Percentiles rank a stretch among this genome's conserved stretches.
Evolutionary conservation across 306 rosid genomes (phyloP).

Genomic region (Lithocarpus polystachyus): DNA sequence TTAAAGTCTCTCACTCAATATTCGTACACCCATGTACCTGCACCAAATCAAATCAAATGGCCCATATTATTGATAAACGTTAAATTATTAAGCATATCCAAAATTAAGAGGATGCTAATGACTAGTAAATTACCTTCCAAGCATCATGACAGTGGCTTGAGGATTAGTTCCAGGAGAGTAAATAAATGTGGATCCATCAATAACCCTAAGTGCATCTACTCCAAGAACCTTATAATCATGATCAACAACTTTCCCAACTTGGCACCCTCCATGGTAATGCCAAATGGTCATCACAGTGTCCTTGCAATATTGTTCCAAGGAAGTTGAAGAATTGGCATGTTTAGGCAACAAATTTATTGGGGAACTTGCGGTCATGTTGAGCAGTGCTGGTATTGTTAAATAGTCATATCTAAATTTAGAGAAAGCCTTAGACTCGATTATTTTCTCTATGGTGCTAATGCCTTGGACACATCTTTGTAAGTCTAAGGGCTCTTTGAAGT

Average conservation of each 20-base stretch:
- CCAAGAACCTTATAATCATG: conserved; percentile 57
- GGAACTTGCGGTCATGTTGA: conserved; percentile 45
- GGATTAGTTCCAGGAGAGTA: conserved; percentile 84
- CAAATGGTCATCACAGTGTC: conserved; percentile 83
- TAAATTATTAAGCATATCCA: too few species aligned
- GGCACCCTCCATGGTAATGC: conserved; percentile 92
- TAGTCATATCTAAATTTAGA: conserved; percentile 35
- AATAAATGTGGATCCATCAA: conserved; percentile 77
- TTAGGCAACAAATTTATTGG: conserved; percentile 64
- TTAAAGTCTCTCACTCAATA: conserved; percentile 56
- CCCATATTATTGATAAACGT: background rate
- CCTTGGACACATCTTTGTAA: conserved; percentile 65
- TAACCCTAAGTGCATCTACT: conserved; percentile 54
- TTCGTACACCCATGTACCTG: conserved; percentile 78
- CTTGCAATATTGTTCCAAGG: conserved; percentile 60
- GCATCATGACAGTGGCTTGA: conserved; percentile 87
- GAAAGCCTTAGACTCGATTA: conserved; percentile 54
- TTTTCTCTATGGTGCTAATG: conserved; percentile 31
- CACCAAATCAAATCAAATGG: conserved; percentile 1
- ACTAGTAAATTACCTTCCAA: conserved; percentile 44
- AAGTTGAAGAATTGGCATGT: conserved; percentile 38
- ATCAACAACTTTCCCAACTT: conserved; percentile 64
- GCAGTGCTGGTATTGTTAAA: conserved; percentile 26
- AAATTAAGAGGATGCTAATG: background rate
- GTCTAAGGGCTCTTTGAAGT: conserved; percentile 60